phyloP scores from a whole-genome alignment of 2,329 filamentous ascomycete genomes.

The Colletotrichum musicola region DNA sequence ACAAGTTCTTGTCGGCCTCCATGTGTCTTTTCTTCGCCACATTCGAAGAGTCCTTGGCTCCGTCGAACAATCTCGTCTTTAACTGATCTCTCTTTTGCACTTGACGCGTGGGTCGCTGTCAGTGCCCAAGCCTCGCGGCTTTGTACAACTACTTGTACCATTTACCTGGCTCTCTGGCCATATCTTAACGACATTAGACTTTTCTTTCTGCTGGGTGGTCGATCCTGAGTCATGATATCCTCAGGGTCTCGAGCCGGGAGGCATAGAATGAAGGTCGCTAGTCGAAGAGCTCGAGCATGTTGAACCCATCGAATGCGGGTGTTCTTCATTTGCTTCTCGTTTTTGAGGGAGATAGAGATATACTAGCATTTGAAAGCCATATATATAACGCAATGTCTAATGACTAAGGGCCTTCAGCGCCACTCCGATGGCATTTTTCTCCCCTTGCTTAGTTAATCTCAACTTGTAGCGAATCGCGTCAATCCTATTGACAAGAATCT shows the following conservation, averaged over 20 bases:
- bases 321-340: no score
- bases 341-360: no score
- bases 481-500: no score
- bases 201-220: slow-evolving; percentile 8
- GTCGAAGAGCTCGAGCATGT: neutral
- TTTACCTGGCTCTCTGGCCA: neutral
- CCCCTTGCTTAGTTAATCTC: no score
- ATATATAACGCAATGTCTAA: no score
- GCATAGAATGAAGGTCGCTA: neutral
- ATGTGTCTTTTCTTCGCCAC: neutral
- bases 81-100: neutral
- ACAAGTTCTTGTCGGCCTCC: neutral
- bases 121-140: neutral
- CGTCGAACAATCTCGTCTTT: neutral
- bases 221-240: slow-evolving; percentile 26
- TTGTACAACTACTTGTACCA: slow-evolving; percentile 22
- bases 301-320: no score
- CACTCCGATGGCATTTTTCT: no score
- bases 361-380: no score
- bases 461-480: no score
- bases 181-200: slow-evolving; percentile 10
- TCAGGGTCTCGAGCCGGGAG: neutral
- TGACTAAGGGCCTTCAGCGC: no score
- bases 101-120: no score
- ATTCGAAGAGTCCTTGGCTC: neutral